Percentiles rank a stretch among this genome's conserved stretches.
Conservation (phyloP, 1,139 yeast species). For the Pichia inconspicua region DNA sequence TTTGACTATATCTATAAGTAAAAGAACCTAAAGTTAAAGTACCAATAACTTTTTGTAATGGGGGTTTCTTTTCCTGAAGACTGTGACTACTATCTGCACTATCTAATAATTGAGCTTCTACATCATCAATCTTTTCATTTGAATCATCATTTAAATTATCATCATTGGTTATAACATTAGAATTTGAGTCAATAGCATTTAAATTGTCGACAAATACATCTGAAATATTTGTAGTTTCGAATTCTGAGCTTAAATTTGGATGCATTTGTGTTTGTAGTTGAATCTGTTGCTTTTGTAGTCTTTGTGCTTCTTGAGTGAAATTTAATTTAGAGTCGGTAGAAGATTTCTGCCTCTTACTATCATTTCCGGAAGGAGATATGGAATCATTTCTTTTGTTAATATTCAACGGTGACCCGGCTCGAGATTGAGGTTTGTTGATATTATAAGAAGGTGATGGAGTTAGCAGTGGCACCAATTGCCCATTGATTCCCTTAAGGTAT, state of each 20-base stretch:
- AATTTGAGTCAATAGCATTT: background rate
- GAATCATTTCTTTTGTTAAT: background rate
- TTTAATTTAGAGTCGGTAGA: background rate
- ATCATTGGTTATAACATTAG: background rate
- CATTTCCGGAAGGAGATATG: background rate
- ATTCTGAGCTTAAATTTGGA: conserved; percentile 5
- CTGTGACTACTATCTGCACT: background rate
- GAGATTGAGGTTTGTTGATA: background rate
- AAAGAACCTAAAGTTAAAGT: conserved; percentile 9
- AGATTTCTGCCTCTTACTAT: conserved; percentile 4
- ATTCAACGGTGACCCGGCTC: background rate
- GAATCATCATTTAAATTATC: conserved; percentile 2
- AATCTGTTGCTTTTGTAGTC: conserved; percentile 9
- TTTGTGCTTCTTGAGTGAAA: conserved; percentile 4
- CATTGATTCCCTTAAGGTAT: conserved; percentile 5
- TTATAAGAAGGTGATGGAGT: background rate
- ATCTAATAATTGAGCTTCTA: background rate
- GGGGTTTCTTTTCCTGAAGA: background rate
- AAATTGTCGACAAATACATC: conserved; percentile 5
- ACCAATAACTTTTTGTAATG: conserved; percentile 6
- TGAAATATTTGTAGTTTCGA: conserved; percentile 5
- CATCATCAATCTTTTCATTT: background rate
- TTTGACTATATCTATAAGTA: conserved; percentile 12
- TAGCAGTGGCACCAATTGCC: conserved; percentile 7
- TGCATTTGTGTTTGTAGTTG: conserved; percentile 6